Base-by-base conservation (phyloP, 371 early-diverging fungal species). In the Mortierella sp. region DNA sequence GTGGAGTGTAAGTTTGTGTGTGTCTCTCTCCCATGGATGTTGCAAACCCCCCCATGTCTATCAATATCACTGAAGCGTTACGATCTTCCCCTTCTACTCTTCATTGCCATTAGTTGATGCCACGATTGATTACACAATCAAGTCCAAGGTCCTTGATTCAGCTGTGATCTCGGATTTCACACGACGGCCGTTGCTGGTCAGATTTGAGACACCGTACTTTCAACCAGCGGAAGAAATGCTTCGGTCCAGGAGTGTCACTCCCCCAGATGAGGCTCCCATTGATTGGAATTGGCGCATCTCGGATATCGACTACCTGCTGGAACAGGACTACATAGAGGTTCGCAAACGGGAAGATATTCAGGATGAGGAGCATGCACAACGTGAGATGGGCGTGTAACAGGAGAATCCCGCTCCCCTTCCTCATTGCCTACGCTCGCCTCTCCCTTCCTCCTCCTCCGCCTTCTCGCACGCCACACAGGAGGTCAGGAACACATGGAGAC, bases 181-280 rank as follows among this genome's bases (percentile, higher is more conserved):
- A 0, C 76, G 86, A 49, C 80, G 88, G 22, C 71, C 79, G 8
- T 37, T 88, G 2, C 56, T 83, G 34, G 80, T 88, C 52, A 80
- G 85, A 43, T 84, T 88, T 57, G 88, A 83, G 45, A 83, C 86
- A 8, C 88, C 88, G 7, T 85, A 79, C 63, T 88, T 88, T 56
- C 78, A 79, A 53, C 85, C 88, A 21, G 85, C 85, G 1, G 80
- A 79, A 39, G 49, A 74, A 16, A 85, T 86, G 83, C 82, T 86
- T 3, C 71, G 79, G 13, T 82, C 80, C 9, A 78, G 84, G 43
- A 63, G 57, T 40, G 81, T 81, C 66, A 66, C 80, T 3, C 77
- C 84, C 27, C 83, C 83, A 16, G 74, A 81, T 7, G 85, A 86
- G 31, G 84, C 85, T 7, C 76, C 82, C 10, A 83, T 82, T 39